Conservation (phyloP, 2,329 filamentous ascomycete genomes). For the Arthrobotrys conoides region DNA sequence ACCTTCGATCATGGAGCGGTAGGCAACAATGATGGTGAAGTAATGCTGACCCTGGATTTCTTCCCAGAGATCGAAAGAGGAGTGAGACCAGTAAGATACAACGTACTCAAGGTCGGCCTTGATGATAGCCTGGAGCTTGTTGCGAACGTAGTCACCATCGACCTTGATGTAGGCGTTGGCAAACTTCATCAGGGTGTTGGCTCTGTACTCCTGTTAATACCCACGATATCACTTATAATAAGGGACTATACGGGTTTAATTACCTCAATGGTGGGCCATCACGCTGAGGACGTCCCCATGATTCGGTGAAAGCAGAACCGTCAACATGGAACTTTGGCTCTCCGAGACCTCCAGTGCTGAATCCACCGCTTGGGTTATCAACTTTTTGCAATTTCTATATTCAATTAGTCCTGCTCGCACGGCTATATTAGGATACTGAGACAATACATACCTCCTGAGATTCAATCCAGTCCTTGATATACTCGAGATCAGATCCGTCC, state of each 20-base stretch:
- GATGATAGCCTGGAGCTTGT: constrained; percentile 66
- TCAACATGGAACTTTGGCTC: constrained; percentile 68
- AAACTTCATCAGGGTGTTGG: constrained; percentile 68
- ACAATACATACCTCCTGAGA: constrained; percentile 22
- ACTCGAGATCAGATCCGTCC: constrained; percentile 43
- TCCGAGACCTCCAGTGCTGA: constrained; percentile 65
- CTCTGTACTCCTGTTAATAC: constrained; percentile 40
- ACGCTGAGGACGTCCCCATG: constrained; percentile 69
- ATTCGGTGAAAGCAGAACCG: constrained; percentile 65
- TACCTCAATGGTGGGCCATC: constrained; percentile 68
- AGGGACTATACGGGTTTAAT: neutral
- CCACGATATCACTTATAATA: no score
- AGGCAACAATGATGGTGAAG: constrained; percentile 80
- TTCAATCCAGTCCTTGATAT: constrained; percentile 56
- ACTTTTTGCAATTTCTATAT: constrained; percentile 65
- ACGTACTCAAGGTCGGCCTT: constrained; percentile 69
- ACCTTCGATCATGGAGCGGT: constrained; percentile 76
- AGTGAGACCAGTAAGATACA: constrained; percentile 67
- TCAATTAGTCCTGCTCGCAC: neutral
- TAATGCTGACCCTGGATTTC: constrained; percentile 74
- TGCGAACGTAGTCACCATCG: constrained; percentile 65
- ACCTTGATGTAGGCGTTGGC: constrained; percentile 67
- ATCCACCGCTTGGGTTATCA: constrained; percentile 66
- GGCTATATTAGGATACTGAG: neutral
- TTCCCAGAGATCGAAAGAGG: constrained; percentile 69